Conservation (phyloP, 257 asterid genomes). For the Solanum paucissectum region DNA sequence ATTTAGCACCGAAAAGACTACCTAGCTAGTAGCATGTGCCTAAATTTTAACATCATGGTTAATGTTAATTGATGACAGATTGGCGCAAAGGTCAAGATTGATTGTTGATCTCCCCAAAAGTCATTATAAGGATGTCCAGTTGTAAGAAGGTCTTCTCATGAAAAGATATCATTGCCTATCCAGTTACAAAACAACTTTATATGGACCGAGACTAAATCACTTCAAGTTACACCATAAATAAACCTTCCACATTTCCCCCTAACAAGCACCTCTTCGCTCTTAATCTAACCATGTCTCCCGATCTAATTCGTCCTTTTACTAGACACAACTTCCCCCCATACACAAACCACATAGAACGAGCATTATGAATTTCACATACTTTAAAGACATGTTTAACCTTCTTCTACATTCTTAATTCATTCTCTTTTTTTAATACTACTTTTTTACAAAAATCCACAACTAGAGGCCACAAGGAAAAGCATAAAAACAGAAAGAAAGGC, state of each 20-base stretch:
- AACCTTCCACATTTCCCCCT: background rate
- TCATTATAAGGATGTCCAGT: accelerated
- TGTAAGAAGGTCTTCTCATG: background rate
- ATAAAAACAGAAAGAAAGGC: background rate
- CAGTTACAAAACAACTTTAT: background rate
- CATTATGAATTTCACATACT: background rate
- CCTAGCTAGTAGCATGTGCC: background rate
- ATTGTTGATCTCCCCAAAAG: background rate
- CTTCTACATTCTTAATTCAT: background rate
- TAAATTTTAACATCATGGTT: too few species aligned
- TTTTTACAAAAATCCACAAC: background rate
- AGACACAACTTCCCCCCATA: too few species aligned
- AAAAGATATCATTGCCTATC: background rate
- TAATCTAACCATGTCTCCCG: background rate
- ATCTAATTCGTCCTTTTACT: background rate
- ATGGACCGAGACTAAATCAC: background rate
- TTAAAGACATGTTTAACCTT: background rate
- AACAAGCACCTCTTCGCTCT: background rate
- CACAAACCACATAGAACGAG: too few species aligned
- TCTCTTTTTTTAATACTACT: background rate
- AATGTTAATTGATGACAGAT: too few species aligned
- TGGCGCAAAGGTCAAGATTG: background rate
- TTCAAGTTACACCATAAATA: background rate
- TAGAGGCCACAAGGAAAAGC: background rate
- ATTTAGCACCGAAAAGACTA: too few species aligned